Base-by-base conservation (phyloP, 1,284 basidiomycete genomes). In the Ustilago cynodontis region DNA sequence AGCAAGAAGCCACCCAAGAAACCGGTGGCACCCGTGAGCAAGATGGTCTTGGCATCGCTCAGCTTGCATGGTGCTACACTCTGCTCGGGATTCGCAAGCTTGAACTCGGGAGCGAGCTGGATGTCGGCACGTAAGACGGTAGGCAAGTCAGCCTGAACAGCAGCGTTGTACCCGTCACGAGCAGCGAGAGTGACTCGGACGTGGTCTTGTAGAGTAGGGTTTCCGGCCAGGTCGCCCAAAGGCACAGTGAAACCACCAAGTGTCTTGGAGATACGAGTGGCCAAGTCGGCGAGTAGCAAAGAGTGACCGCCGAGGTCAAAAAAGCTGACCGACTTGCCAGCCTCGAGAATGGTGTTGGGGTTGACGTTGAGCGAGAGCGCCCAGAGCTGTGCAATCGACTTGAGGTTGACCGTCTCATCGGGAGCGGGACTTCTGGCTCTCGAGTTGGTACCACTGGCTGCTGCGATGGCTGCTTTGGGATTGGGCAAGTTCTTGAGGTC, bases 221-320 rank as follows among this genome's bases (percentile, higher is more conserved):
- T 50, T 26, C 72, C 83, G 16, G 83, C 84, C 43, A 85, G 63
- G 20, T 76, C 74, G 37, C 65, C 78, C 10, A 85, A 68, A 11
- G 84, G 83, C 14, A 85, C 82, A 11, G 68, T 45, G 71, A 85
- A 85, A 4, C 84, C 84, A 31, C 76, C 79, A 6, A 82, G 61
- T 14, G 78, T 81, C 65, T 81, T 84, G 53, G 81, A 73, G 59
- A 85, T 73, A 22, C 82, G 66, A 3, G 71, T 79, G 28, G 84
- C 84, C 37, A 85, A 71, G 55, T 81, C 78, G 18, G 84, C 84
- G 3, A 85, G 78, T 31, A 76, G 59, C 41, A 85, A 64, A 26
- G 84, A 85, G 68, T 85, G 84, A 2, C 84, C 84, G 47, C 84
- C 84, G n/a, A 85, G 74, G 59, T 85, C 84, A 41, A 85, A 85